Evolutionary conservation across 805 yeast genomes (phyloP).

Genomic region (Hanseniaspora lindneri): DNA sequence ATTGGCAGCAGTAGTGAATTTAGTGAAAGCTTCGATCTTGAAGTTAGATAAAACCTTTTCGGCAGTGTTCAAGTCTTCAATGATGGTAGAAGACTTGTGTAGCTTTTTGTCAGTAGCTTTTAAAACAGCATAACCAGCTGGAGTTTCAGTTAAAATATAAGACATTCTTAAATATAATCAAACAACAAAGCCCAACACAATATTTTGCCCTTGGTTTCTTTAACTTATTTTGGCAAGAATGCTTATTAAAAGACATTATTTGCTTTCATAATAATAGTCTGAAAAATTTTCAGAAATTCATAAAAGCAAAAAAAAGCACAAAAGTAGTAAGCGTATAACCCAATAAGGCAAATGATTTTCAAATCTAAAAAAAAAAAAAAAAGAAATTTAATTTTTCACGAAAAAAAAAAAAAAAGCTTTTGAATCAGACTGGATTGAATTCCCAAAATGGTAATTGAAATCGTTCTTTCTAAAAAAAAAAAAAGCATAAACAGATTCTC

Average conservation of each 20-base stretch:
- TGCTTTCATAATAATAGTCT: neutral
- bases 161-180: slow-evolving; percentile 56
- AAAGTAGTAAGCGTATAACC: neutral
- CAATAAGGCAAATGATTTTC: neutral
- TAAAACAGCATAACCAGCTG: slow-evolving; percentile 96
- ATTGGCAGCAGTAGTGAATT: slow-evolving; percentile 85
- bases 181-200: too few relatives aligned
- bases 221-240: too few relatives aligned
- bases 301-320: neutral
- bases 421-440: neutral
- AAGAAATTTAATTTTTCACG: too few relatives aligned
- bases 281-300: neutral
- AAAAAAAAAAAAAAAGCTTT: too few relatives aligned
- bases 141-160: slow-evolving; percentile 88
- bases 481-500: neutral
- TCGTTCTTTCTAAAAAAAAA: neutral
- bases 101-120: slow-evolving; percentile 97
- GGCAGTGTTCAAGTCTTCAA: slow-evolving; percentile 67
- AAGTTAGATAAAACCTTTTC: slow-evolving; percentile 81
- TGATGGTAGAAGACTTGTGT: slow-evolving; percentile 65
- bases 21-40: slow-evolving; percentile 90
- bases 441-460: neutral
- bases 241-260: too few relatives aligned
- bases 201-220: neutral
- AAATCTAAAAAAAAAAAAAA: neutral